Evolutionary conservation across 2,329 filamentous ascomycete species (phyloP).

Genomic region (Reticulascus tulasneorum): DNA sequence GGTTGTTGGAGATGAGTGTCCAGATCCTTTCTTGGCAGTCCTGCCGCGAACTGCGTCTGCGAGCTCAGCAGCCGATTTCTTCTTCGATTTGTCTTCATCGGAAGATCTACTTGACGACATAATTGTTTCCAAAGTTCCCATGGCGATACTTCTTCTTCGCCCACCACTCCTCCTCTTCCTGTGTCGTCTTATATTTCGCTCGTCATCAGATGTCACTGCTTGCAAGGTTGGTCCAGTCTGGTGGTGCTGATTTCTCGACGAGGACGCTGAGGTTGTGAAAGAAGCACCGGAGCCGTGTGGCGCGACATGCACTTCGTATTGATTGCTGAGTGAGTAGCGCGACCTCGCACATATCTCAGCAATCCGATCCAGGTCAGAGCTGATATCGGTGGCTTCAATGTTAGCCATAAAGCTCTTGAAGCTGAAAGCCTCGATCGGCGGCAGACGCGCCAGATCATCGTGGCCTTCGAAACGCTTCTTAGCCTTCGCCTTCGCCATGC

Average conservation of each 20-base stretch:
- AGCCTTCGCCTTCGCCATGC: slow-evolving; percentile 40
- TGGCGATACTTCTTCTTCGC: slow-evolving; percentile 49
- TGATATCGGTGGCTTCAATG: slow-evolving; percentile 46
- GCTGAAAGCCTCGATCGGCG: slow-evolving; percentile 59
- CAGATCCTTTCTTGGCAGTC: slow-evolving; percentile 33
- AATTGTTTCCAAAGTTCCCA: slow-evolving; percentile 62
- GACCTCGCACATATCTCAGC: slow-evolving; percentile 65
- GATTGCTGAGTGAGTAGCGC: slow-evolving; percentile 61
- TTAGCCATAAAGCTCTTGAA: slow-evolving; percentile 62
- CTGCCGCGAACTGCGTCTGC: slow-evolving; percentile 51
- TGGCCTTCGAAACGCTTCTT: slow-evolving; percentile 28
- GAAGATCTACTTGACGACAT: slow-evolving; percentile 64
- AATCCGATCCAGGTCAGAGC: slow-evolving; percentile 58
- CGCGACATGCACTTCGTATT: slow-evolving; percentile 62
- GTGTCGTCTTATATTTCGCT: slow-evolving; percentile 35
- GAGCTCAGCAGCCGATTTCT: slow-evolving; percentile 54
- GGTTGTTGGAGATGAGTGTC: slow-evolving; percentile 25
- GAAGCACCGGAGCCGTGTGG: slow-evolving; percentile 56
- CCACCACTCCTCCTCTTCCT: slow-evolving; percentile 36
- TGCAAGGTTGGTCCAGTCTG: slow-evolving; percentile 51
- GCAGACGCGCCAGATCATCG: slow-evolving; percentile 41
- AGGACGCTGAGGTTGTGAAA: slow-evolving; percentile 33
- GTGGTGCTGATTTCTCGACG: slow-evolving; percentile 23
- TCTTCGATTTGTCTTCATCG: slow-evolving; percentile 57
- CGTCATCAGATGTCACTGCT: slow-evolving; percentile 54